Base-by-base conservation (phyloP, 2,329 filamentous ascomycete species). In the Trichoderma simmonsii region DNA sequence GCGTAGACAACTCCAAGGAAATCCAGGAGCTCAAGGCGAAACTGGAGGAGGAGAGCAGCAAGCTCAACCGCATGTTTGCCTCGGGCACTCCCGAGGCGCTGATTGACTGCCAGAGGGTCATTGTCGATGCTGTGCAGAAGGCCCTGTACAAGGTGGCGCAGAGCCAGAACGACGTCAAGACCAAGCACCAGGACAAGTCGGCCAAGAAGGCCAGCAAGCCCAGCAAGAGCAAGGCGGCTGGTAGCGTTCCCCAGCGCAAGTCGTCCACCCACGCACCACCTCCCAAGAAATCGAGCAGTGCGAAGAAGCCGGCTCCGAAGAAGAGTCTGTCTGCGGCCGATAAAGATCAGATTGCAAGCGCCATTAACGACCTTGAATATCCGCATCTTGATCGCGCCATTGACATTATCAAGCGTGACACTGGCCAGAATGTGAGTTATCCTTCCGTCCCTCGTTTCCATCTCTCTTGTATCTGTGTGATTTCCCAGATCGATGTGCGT, bases 331-430 rank as follows among this genome's bases (percentile, higher is more conserved):
- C 94, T 59, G 91, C 89, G 72, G 86, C 91, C 4, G 94, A 99
- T 82, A 98, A 98, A 85, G 93, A 96, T 72, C 89, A 95, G 75
- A 97, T 99, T 72, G 95, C 94, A 1, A 91, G 92, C 72, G 92
- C 93, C 15, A 96, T 97, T 74, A 92, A 91, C 77, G 91, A 91
- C 74, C 89, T 98, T 71, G 91, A 94, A 21, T 91, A 92, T 64
- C 85, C 86, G n/a, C 90, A 93, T 75, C 92, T 97, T 78, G 88
- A 91, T 64, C 89, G 90, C 75, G 94, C 95, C 0, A 93, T 98
- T 36, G 90, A 92, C 73, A 95, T 98, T 74, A 98, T 99, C 79
- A 94, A 97, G 80, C 90, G 89, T 75, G 95, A 97, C 75, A 97
- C 84, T 82, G 93, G 85, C 84, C 93, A 83, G 85, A 92, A 86